phyloP scores from a whole-genome alignment of 768 basidiomycete genomes.

The Clitopilus passeckerianus region DNA sequence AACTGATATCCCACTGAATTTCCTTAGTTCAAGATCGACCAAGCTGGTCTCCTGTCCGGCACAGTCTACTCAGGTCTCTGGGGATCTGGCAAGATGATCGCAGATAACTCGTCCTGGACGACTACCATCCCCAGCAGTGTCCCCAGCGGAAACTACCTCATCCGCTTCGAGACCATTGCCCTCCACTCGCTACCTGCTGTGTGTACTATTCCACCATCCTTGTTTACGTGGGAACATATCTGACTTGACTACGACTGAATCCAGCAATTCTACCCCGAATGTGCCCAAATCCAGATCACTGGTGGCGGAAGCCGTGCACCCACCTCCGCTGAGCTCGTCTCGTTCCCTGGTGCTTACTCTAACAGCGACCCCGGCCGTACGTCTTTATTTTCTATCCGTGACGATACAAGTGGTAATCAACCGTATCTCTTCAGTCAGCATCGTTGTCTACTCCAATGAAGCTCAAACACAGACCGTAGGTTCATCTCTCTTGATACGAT shows the following conservation, averaged over 20 bases:
- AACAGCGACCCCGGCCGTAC: slow-evolving; percentile 37
- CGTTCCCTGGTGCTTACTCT: slow-evolving; percentile 42
- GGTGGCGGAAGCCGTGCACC: slow-evolving; percentile 35
- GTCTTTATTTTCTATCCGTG: slow-evolving; percentile 5
- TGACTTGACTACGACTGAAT: too few relatives aligned
- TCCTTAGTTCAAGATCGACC: slow-evolving; percentile 37
- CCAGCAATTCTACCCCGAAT: slow-evolving; percentile 69
- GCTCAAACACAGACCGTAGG: slow-evolving; percentile 25
- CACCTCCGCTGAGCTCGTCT: slow-evolving; percentile 37
- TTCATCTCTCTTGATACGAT: background rate
- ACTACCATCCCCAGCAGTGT: slow-evolving; percentile 38
- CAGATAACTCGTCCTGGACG: slow-evolving; percentile 40
- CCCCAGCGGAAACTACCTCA: slow-evolving; percentile 38
- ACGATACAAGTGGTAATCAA: slow-evolving; percentile 7
- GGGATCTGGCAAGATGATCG: slow-evolving; percentile 40
- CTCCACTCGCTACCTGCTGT: slow-evolving; percentile 51
- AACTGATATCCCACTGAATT: too few relatives aligned
- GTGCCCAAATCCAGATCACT: slow-evolving; percentile 38
- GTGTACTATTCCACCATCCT: slow-evolving; percentile 7
- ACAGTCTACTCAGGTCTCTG: slow-evolving; percentile 35
- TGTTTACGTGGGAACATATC: too few relatives aligned
- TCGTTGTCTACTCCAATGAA: slow-evolving; percentile 34
- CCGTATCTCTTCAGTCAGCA: slow-evolving; percentile 25
- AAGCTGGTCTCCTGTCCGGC: slow-evolving; percentile 39
- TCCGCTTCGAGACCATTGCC: slow-evolving; percentile 47